These are phyloP conservation scores for Coemansia sp. DNA, from an alignment of 371 early-diverging fungal species.

Conservation along the genomic window DNA sequence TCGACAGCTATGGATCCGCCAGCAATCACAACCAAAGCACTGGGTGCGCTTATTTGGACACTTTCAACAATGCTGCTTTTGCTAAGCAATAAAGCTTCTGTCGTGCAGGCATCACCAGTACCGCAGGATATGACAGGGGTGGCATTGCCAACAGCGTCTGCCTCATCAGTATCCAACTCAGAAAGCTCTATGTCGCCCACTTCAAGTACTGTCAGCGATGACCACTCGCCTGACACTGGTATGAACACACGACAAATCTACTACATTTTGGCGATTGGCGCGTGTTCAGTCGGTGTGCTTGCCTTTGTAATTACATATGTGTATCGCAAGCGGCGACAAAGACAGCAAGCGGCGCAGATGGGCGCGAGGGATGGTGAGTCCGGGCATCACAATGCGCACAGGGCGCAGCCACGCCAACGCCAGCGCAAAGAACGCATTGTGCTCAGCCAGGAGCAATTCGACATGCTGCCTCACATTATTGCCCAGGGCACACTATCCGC, in stretches of 20 bases:
- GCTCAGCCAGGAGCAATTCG: constrained; percentile 29
- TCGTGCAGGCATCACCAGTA: constrained; percentile 5
- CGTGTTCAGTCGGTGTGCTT: constrained; percentile 20
- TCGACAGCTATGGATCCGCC: not conserved
- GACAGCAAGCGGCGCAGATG: not conserved
- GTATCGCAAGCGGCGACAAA: constrained; percentile 11
- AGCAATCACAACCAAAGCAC: not conserved
- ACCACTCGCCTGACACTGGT: not conserved
- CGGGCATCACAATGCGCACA: constrained; percentile 1
- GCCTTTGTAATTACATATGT: constrained; percentile 14
- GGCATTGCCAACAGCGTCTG: not conserved
- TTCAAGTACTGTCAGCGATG: not conserved
- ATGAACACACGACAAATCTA: constrained; percentile 7
- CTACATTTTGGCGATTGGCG: constrained; percentile 28
- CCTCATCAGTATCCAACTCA: not conserved
- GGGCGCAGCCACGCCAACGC: constrained; percentile 13
- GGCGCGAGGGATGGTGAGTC: not conserved
- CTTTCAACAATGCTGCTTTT: not conserved
- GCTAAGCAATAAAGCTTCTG: not conserved
- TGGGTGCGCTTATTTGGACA: not conserved
- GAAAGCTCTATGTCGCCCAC: not conserved
- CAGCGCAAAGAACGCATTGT: constrained; percentile 17
- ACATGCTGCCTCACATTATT: constrained; percentile 22
- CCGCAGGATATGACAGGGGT: not conserved
- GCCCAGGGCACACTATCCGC: constrained; percentile 7